These are phyloP conservation scores for Pseudotsuga menziesii DNA, from an alignment of 75 land plant genomes.

Conservation along the genomic window DNA sequence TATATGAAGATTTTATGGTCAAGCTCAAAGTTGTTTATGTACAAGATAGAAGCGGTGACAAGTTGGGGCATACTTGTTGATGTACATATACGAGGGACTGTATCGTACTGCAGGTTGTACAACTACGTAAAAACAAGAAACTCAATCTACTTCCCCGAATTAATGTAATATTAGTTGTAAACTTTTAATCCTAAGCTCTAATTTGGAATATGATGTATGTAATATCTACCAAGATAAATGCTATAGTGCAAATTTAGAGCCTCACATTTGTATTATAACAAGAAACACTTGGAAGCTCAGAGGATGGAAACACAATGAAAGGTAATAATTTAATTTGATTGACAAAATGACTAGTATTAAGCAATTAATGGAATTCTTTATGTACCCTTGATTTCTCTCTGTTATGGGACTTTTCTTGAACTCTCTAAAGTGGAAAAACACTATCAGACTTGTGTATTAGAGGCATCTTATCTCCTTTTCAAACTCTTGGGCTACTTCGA, in stretches of 20 bases:
- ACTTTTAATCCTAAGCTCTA: background rate
- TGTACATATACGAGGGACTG: background rate
- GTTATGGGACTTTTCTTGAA: no score
- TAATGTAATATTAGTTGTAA: background rate
- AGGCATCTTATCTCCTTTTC: no score
- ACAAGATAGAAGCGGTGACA: background rate
- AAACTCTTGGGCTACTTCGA: no score
- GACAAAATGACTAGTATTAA: background rate
- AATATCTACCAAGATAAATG: background rate
- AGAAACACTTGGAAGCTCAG: background rate
- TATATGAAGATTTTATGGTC: background rate
- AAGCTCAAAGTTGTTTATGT: background rate
- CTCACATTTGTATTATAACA: background rate
- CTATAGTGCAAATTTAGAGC: background rate
- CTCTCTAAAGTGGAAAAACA: no score
- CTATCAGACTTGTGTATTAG: no score
- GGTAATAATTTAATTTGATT: background rate
- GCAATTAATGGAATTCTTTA: background rate
- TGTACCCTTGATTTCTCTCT: background rate
- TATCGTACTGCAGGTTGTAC: background rate
- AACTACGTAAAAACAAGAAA: background rate
- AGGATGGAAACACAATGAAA: background rate
- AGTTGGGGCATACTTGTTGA: background rate
- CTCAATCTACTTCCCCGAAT: background rate
- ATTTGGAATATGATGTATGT: background rate